These are phyloP conservation scores for Emergomyces orientalis DNA, from an alignment of 2,329 filamentous ascomycete genomes.

Conservation along the genomic window DNA sequence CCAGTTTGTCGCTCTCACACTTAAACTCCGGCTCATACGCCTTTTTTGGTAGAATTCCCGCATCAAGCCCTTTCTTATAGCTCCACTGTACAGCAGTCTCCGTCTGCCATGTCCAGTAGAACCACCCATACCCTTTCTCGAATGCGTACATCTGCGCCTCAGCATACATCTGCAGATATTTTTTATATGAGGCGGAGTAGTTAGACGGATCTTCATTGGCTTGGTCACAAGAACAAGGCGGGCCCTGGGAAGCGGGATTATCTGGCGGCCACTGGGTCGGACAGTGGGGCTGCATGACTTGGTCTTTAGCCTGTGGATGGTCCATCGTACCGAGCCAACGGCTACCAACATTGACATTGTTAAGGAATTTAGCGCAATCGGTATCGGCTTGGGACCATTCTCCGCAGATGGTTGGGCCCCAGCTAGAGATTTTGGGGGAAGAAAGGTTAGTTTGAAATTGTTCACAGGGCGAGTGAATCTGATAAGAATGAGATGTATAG, in stretches of 20 bases:
- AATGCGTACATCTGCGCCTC: constrained; percentile 94
- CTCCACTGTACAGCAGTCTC: constrained; percentile 85
- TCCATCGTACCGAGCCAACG: constrained; percentile 81
- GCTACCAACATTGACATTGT: constrained; percentile 78
- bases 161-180: constrained; percentile 80
- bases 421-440: constrained; percentile 35
- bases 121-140: constrained; percentile 92
- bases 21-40: constrained; percentile 63
- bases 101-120: constrained; percentile 98
- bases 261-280: constrained; percentile 45
- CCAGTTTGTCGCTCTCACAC: constrained; percentile 42
- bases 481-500: neutral
- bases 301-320: constrained; percentile 43
- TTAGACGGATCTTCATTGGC: constrained; percentile 64
- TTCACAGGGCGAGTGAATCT: neutral
- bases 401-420: constrained; percentile 86
- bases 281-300: constrained; percentile 63
- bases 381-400: constrained; percentile 98
- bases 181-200: constrained; percentile 69
- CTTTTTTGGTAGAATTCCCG: constrained; percentile 69
- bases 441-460: constrained; percentile 8
- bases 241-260: constrained; percentile 33
- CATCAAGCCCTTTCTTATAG: constrained; percentile 58
- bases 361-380: constrained; percentile 78
- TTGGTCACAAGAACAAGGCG: constrained; percentile 57